These are phyloP conservation scores for Cystofilobasidium ferigula DNA, from an alignment of 768 basidiomycete genomes.

Conservation along the genomic window DNA sequence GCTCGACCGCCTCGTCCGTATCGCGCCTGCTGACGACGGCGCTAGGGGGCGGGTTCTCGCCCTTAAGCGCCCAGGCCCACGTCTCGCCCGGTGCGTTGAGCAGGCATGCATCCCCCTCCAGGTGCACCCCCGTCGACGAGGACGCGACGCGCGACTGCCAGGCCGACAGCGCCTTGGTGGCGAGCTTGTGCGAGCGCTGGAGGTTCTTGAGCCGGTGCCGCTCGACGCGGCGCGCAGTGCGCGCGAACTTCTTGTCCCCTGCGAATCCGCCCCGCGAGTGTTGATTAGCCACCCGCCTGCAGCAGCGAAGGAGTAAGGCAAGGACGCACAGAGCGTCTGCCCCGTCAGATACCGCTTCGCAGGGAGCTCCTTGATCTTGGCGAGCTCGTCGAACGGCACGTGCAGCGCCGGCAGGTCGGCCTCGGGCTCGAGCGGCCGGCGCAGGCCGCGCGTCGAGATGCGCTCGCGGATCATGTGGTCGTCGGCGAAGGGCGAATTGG, in stretches of 20 bases:
- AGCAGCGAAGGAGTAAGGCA: no score
- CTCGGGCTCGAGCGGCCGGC: constrained; percentile 69
- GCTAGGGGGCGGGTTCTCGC: constrained; percentile 76
- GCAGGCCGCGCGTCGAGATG: constrained; percentile 65
- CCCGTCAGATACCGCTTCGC: constrained; percentile 61
- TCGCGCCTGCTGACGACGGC: constrained; percentile 85
- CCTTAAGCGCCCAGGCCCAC: constrained; percentile 64
- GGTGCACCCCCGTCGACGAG: constrained; percentile 26
- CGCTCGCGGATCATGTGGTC: constrained; percentile 78
- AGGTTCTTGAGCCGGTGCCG: constrained; percentile 57
- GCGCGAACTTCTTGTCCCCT: constrained; percentile 49
- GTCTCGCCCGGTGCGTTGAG: constrained; percentile 42
- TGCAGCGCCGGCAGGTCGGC: constrained; percentile 55
- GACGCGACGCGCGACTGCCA: constrained; percentile 41
- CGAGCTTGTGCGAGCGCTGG: constrained; percentile 55
- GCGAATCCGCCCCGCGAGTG: constrained; percentile 11
- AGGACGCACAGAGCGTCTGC: constrained; percentile 31
- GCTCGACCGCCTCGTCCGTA: constrained; percentile 44
- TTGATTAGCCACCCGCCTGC: background rate
- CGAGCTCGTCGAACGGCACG: constrained; percentile 57
- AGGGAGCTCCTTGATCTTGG: constrained; percentile 57
- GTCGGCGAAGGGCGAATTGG: constrained; percentile 37
- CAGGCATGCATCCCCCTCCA: constrained; percentile 30
- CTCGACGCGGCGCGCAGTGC: constrained; percentile 50
- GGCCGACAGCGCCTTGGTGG: constrained; percentile 46